Conservation (phyloP, 2,329 filamentous ascomycete genomes). For the Didymella segeticola region DNA sequence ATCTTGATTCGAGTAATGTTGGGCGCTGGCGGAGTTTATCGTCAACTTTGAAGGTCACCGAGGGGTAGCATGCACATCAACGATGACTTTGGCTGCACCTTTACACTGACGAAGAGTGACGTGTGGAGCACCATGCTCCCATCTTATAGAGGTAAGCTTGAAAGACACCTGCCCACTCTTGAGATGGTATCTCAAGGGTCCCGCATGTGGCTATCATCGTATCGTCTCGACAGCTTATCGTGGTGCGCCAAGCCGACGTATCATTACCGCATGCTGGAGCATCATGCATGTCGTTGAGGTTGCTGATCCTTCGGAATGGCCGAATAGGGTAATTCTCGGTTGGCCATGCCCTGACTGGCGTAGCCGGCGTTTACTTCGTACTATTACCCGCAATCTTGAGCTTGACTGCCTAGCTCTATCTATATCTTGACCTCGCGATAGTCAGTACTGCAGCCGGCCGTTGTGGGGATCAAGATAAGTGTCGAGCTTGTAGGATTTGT, state of each 20-base stretch:
- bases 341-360: slow-evolving; percentile 18
- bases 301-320: slow-evolving; percentile 31
- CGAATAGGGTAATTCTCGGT: slow-evolving; percentile 30
- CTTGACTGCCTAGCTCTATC: neutral
- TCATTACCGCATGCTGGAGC: slow-evolving; percentile 18
- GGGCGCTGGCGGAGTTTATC: neutral
- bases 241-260: slow-evolving; percentile 19
- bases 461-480: neutral
- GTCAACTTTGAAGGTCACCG: neutral
- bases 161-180: slow-evolving; percentile 12
- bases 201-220: slow-evolving; percentile 16
- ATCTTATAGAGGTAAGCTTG: slow-evolving; percentile 5
- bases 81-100: neutral
- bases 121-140: neutral
- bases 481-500: neutral
- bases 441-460: neutral
- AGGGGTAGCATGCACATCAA: neutral
- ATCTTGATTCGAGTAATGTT: slow-evolving; percentile 12
- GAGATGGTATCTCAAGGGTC: slow-evolving; percentile 14
- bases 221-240: slow-evolving; percentile 24
- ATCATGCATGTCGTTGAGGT: slow-evolving; percentile 23
- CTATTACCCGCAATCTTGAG: slow-evolving; percentile 4
- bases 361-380: slow-evolving; percentile 6
- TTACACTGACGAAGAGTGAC: neutral
- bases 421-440: neutral